phyloP scores from a whole-genome alignment of 768 basidiomycete genomes.

The Auricularia auricula-judae region DNA sequence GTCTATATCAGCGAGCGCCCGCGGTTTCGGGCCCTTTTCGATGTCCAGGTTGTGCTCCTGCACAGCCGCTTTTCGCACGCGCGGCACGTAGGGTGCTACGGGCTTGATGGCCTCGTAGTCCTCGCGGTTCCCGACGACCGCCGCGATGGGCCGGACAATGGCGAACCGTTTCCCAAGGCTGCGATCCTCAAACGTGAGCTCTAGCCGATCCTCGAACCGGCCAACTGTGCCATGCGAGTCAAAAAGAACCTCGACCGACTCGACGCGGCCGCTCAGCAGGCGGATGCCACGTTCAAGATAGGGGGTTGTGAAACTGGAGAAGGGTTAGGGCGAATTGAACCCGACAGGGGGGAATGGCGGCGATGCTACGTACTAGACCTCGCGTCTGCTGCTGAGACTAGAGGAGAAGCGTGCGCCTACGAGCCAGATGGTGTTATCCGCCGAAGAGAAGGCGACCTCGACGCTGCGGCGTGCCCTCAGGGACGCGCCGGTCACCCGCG shows the following conservation, averaged over 20 bases:
- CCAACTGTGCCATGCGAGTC: conserved; percentile 17
- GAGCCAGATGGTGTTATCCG: not conserved
- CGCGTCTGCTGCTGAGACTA: not conserved
- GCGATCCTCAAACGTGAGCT: conserved; percentile 33
- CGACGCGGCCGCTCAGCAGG: not conserved
- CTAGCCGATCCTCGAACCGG: conserved; percentile 35
- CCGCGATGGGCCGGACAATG: conserved; percentile 34
- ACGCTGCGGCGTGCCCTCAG: not conserved
- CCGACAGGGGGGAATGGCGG: not conserved
- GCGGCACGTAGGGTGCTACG: conserved; percentile 30
- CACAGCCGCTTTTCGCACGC: conserved; percentile 2
- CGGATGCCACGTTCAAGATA: not conserved
- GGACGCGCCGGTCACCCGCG: not conserved
- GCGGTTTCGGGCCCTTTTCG: conserved; percentile 29
- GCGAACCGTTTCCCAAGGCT: conserved; percentile 27
- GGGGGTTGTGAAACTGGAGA: not conserved
- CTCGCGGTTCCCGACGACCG: conserved; percentile 35
- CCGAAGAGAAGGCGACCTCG: not conserved
- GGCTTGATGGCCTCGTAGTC: conserved; percentile 42
- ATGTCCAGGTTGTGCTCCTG: conserved; percentile 16
- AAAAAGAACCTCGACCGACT: conserved; percentile 2
- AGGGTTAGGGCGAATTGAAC: too few species aligned
- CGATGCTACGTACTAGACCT: not conserved
- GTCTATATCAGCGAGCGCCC: conserved; percentile 29
- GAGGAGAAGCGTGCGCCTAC: not conserved